phyloP scores from a whole-genome alignment of 495 filamentous ascomycete species.

The Penicillium pulvis region DNA sequence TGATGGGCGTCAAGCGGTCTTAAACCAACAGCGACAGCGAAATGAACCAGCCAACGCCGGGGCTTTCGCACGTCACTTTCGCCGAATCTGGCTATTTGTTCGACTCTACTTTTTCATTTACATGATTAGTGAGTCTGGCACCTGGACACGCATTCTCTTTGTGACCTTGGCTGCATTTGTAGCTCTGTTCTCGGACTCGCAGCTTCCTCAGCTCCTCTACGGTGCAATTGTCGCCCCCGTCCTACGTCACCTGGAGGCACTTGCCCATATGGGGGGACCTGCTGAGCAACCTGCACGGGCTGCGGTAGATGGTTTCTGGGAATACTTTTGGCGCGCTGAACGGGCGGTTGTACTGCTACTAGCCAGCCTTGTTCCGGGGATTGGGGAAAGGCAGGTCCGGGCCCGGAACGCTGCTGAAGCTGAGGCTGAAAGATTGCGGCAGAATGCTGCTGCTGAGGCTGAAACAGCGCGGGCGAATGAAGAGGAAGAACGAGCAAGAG shows the following conservation, averaged over 20 bases:
- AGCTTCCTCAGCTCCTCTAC: constrained; percentile 59
- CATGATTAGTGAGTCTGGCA: constrained; percentile 72
- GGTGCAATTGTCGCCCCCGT: constrained; percentile 61
- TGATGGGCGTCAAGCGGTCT: constrained; percentile 40
- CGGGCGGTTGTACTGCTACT: constrained; percentile 79
- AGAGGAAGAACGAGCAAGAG: constrained; percentile 10
- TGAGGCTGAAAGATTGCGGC: constrained; percentile 28
- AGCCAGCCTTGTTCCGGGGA: constrained; percentile 80
- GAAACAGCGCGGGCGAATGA: not conserved
- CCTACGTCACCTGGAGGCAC: constrained; percentile 68
- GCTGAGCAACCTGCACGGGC: constrained; percentile 29
- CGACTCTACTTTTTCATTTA: constrained; percentile 76
- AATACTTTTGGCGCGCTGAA: constrained; percentile 65
- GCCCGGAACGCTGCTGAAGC: constrained; percentile 65
- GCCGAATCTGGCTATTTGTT: constrained; percentile 76
- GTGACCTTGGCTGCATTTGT: constrained; percentile 59
- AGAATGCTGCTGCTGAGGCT: constrained; percentile 57
- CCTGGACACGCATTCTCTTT: constrained; percentile 69
- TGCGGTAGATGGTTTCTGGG: constrained; percentile 22
- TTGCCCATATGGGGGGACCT: constrained; percentile 57
- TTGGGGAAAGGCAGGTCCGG: constrained; percentile 80
- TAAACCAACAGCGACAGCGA: constrained; percentile 35
- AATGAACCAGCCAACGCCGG: constrained; percentile 33
- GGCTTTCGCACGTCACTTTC: constrained; percentile 49
- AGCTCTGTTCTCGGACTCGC: constrained; percentile 67